phyloP scores from a whole-genome alignment of 352 stramenopile species.

The Plasmopara halstedii region DNA sequence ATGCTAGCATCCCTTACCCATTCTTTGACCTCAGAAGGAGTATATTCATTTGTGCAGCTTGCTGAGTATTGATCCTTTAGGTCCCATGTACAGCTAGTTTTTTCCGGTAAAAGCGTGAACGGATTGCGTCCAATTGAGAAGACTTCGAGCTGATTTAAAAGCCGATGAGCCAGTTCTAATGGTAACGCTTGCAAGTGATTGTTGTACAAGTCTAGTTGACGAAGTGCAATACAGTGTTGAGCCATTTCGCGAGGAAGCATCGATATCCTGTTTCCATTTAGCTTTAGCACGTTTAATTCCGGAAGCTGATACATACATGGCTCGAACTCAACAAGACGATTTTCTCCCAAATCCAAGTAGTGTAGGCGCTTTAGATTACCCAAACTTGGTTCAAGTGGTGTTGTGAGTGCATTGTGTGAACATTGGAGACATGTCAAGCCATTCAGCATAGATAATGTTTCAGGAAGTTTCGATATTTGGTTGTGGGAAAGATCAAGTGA shows the following conservation, averaged over 20 bases:
- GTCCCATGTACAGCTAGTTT: constrained; percentile 50
- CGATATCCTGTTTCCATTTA: constrained; percentile 39
- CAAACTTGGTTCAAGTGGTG: constrained; percentile 29
- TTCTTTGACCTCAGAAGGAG: constrained; percentile 34
- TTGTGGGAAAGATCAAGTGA: constrained; percentile 50
- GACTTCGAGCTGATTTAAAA: constrained; percentile 50
- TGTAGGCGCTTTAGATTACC: constrained; percentile 12
- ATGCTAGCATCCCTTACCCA: constrained; percentile 39
- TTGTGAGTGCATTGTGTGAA: constrained; percentile 39
- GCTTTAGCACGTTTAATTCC: constrained; percentile 43
- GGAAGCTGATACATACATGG: constrained; percentile 39
- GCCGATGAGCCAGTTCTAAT: constrained; percentile 32
- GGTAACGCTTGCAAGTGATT: constrained; percentile 50
- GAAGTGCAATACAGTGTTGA: constrained; percentile 20
- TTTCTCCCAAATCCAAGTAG: too few relatives aligned
- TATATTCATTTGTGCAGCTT: constrained; percentile 37
- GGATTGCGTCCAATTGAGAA: constrained; percentile 49
- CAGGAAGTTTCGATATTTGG: constrained; percentile 30
- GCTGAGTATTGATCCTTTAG: constrained; percentile 47
- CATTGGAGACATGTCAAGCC: constrained; percentile 33
- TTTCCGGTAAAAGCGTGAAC: too few relatives aligned
- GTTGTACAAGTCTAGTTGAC: constrained; percentile 56
- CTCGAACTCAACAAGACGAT: constrained; percentile 38
- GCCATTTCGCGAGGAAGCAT: constrained; percentile 40
- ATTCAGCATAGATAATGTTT: constrained; percentile 42